Evolutionary conservation across 495 filamentous ascomycete genomes (phyloP), one percentile per base, ranked within the genome.

Genomic region (Podospora conica): DNA sequence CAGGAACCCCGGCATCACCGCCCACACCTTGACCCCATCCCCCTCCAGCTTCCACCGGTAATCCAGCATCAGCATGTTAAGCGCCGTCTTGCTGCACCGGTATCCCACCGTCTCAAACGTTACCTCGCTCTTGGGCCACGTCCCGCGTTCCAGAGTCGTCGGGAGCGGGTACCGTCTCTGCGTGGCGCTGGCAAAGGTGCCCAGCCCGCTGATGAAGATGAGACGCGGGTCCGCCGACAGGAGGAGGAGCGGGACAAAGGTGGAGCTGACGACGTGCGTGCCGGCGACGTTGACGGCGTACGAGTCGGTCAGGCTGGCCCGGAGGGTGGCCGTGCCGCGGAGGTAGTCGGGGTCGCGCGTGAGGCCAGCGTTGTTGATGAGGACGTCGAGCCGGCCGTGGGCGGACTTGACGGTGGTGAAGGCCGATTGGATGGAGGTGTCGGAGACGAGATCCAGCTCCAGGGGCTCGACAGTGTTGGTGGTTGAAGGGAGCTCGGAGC

Each of bases 51-150:
- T 68, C 8, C 80, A 74, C 23, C 67, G 25, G 86, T 85, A 90
- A 85, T 82, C 31, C 29, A 80, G 76, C 85, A 88, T 86, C 74
- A 88, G 40, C 87, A 89, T 89, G 65, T 89, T 88, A 69, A 90
- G 64, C 9, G 82, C 87, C 0, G 85, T 81, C 77, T 90, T 89
- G 27, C 76, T 71, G 59, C 74, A 76, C 9, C 85, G 79, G 68
- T 90, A 88, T 3, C 77, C 74, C 18, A 57, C 9, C 3, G 73
- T 48, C 3, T 70, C 71, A 57, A 75, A 71, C 22, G 73, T 73
- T 5, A 74, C 71, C 53, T 70, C 68, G 5, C 2, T 48, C 74
- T 84, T 83, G 0, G 82, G 81, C 80, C 80, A 82, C 2, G 40
- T n/a, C 0, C 80, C 81, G 0, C 77, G 74, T 9, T 73, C 74